These are phyloP conservation scores for Ramaria rubella DNA, from an alignment of 768 basidiomycete genomes.

Conservation along the genomic window DNA sequence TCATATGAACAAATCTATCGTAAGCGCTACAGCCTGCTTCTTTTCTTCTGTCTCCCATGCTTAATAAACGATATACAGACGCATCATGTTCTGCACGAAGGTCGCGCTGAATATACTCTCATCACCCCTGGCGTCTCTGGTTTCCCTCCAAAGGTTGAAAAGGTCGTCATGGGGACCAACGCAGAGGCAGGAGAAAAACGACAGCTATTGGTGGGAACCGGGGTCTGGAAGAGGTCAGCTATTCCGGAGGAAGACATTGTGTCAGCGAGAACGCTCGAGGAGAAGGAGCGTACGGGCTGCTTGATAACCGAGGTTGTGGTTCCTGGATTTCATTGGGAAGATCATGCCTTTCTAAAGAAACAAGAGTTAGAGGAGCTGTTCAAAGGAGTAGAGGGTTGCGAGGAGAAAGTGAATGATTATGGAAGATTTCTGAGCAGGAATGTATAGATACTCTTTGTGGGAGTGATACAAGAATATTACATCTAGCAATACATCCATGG, in stretches of 20 bases:
- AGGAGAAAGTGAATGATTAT: background rate
- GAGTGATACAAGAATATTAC: too few relatives aligned
- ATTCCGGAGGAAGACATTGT: slow-evolving; percentile 25
- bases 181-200: slow-evolving; percentile 36
- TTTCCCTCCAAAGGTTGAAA: slow-evolving; percentile 30
- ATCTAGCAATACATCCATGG: too few relatives aligned
- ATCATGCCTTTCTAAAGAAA: slow-evolving; percentile 40
- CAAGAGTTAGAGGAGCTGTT: slow-evolving; percentile 20
- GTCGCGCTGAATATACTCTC: slow-evolving; percentile 45
- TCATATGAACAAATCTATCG: background rate
- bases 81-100: slow-evolving; percentile 45
- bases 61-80: slow-evolving; percentile 29
- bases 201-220: slow-evolving; percentile 36
- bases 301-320: slow-evolving; percentile 57
- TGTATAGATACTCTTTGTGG: too few relatives aligned
- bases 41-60: background rate
- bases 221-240: slow-evolving; percentile 31
- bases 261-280: slow-evolving; percentile 1
- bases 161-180: slow-evolving; percentile 39
- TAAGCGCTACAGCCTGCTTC: background rate
- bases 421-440: too few relatives aligned
- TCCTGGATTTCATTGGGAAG: slow-evolving; percentile 49
- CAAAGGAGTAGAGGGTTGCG: background rate
- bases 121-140: slow-evolving; percentile 27
- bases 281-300: slow-evolving; percentile 36